These are phyloP conservation scores for Suhomyces kilbournensis DNA, from an alignment of 805 yeast species.

Conservation along the genomic window DNA sequence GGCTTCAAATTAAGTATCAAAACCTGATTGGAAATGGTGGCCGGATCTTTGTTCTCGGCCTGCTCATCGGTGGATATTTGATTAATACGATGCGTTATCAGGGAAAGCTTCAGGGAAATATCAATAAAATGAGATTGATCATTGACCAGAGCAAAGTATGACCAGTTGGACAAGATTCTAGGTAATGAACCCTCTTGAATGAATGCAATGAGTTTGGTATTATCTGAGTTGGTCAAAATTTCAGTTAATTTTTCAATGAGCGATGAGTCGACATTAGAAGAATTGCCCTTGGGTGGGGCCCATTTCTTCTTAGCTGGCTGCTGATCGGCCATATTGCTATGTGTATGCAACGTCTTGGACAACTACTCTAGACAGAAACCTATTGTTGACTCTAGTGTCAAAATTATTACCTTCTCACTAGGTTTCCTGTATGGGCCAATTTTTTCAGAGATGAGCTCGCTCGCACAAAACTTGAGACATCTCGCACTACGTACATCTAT, in stretches of 20 bases:
- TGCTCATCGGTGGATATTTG: constrained; percentile 16
- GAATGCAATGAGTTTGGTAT: constrained; percentile 20
- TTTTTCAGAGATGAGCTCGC: neutral
- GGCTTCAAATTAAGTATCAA: constrained; percentile 15
- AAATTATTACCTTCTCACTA: neutral
- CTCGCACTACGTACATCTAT: neutral
- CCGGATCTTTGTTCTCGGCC: constrained; percentile 6
- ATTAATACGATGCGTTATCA: constrained; percentile 17
- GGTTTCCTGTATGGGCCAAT: neutral
- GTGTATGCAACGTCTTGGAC: neutral
- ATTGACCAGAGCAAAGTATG: constrained; percentile 43
- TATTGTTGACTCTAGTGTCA: neutral
- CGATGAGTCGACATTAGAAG: constrained; percentile 13
- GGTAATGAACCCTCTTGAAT: constrained; percentile 26
- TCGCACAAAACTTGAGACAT: neutral
- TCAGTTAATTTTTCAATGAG: constrained; percentile 10
- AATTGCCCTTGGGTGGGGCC: constrained; percentile 1
- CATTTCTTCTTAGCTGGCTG: constrained; percentile 2
- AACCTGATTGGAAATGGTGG: constrained; percentile 4
- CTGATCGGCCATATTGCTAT: neutral
- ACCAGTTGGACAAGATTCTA: constrained; percentile 40
- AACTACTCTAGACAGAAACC: neutral
- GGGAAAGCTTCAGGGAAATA: constrained; percentile 41
- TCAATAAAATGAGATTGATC: constrained; percentile 52
- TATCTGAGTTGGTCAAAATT: constrained; percentile 9